Evolutionary conservation across 495 filamentous ascomycete species (phyloP).

Genomic region (Lepraria neglecta): DNA sequence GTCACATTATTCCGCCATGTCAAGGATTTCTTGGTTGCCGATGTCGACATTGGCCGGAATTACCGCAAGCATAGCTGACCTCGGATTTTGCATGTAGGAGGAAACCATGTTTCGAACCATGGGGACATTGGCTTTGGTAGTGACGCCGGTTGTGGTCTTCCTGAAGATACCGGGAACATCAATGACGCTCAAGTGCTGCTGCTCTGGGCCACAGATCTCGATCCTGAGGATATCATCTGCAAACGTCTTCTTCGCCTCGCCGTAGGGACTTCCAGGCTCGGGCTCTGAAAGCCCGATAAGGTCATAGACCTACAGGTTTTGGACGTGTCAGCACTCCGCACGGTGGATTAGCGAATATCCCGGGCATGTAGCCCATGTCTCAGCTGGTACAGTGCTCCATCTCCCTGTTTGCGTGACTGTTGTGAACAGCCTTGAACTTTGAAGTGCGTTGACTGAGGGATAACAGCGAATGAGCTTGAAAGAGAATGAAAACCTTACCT

Average conservation of each 20-base stretch:
- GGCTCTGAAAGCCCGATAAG: conserved; percentile 32
- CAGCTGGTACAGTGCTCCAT: no score
- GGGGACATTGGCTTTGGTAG: conserved; percentile 43
- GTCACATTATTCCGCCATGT: conserved; percentile 47
- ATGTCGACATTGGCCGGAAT: conserved; percentile 59
- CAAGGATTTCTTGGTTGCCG: conserved; percentile 54
- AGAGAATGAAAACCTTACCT: conserved; percentile 25
- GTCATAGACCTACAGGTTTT: conserved; percentile 28
- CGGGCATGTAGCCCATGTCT: no score
- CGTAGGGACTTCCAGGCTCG: background rate
- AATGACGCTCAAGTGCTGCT: conserved; percentile 54
- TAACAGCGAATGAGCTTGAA: no score
- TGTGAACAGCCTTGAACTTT: no score
- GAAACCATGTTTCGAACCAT: conserved; percentile 50
- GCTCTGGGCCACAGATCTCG: conserved; percentile 51
- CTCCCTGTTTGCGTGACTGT: no score
- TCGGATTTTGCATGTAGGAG: conserved; percentile 49
- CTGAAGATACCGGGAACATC: conserved; percentile 61
- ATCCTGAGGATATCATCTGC: conserved; percentile 53
- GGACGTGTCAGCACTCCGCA: background rate
- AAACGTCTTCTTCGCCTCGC: conserved; percentile 37
- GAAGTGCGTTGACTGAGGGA: no score
- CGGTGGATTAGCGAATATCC: no score
- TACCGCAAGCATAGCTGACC: conserved; percentile 55
- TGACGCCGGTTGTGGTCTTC: conserved; percentile 43